A percentile compares a stretch with the other conserved stretches of the same genome.
Evolutionary conservation across 2,329 filamentous ascomycete species (phyloP).

Genomic region (Cercospora sojina): DNA sequence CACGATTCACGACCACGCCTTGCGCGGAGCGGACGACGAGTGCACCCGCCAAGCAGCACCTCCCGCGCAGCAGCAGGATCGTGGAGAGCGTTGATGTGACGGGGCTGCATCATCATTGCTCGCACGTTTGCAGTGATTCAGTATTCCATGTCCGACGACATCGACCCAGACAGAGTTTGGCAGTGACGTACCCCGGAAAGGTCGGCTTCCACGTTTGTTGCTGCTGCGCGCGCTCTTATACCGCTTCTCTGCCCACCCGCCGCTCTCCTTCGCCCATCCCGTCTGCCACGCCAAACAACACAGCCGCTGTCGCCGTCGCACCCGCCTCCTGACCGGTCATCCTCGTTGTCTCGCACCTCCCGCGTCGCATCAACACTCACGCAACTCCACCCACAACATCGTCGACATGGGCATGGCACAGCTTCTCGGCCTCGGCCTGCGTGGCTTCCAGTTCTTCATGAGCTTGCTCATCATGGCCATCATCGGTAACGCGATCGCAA

Average conservation of each 20-base stretch:
- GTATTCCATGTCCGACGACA: not conserved
- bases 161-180: not conserved
- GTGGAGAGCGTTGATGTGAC: conserved; percentile 33
- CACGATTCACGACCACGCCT: conserved; percentile 1
- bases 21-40: not conserved
- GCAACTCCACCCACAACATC: not conserved
- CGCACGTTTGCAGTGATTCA: not conserved
- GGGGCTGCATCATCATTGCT: conserved; percentile 4
- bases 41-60: not conserved
- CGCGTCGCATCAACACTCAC: not conserved
- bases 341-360: not conserved
- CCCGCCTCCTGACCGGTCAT: not conserved
- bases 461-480: conserved; percentile 61
- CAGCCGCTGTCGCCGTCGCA: not conserved
- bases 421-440: conserved; percentile 32
- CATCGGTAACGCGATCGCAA: conserved; percentile 64
- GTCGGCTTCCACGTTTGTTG: not conserved
- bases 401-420: conserved; percentile 21
- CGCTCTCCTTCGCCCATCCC: not conserved
- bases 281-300: not conserved
- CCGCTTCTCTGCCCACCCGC: not conserved
- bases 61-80: conserved; percentile 8
- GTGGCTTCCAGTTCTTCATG: conserved; percentile 55
- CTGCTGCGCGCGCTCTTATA: not conserved
- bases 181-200: not conserved